Conservation (phyloP, 2,329 filamentous ascomycete species). For the Colletotrichum sp. region DNA sequence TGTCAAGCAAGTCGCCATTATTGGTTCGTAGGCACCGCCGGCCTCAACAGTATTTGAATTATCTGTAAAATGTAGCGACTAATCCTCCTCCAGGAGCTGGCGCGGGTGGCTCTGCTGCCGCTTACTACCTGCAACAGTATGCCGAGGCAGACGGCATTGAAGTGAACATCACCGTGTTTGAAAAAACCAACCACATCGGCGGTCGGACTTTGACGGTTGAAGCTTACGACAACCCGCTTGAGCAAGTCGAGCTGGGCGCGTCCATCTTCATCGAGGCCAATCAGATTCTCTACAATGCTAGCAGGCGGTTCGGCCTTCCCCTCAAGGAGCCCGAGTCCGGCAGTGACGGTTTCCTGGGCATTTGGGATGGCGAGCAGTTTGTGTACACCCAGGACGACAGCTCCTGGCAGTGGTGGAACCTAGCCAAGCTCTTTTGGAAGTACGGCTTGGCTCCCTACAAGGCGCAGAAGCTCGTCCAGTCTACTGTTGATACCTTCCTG, state of each 20-base stretch:
- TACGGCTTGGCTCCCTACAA: constrained; percentile 82
- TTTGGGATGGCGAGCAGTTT: constrained; percentile 84
- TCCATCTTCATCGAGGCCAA: constrained; percentile 92
- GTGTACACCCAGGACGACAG: constrained; percentile 69
- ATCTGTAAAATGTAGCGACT: not conserved
- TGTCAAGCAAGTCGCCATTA: constrained; percentile 30
- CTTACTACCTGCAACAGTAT: constrained; percentile 80
- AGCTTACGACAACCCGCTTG: constrained; percentile 68
- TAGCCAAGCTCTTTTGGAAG: constrained; percentile 79
- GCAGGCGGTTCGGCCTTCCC: constrained; percentile 71
- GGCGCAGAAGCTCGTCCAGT: constrained; percentile 74
- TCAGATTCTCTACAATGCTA: constrained; percentile 78
- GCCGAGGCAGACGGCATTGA: constrained; percentile 63
- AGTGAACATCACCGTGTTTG: constrained; percentile 86
- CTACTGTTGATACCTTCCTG: constrained; percentile 74
- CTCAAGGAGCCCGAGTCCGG: constrained; percentile 49
- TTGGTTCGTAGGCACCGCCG: constrained; percentile 25
- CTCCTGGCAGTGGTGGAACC: constrained; percentile 77
- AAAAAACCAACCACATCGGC: constrained; percentile 78
- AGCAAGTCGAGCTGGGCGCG: constrained; percentile 85
- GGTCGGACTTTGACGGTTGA: constrained; percentile 87
- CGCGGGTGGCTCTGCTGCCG: constrained; percentile 83
- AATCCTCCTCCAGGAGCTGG: constrained; percentile 72
- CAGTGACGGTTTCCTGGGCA: constrained; percentile 66
- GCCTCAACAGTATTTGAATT: not conserved